A percentile compares a stretch with the other conserved stretches of the same genome.
These are phyloP conservation scores for Lipomyces orientalis DNA, from an alignment of 805 yeast genomes.

Conservation along the genomic window DNA sequence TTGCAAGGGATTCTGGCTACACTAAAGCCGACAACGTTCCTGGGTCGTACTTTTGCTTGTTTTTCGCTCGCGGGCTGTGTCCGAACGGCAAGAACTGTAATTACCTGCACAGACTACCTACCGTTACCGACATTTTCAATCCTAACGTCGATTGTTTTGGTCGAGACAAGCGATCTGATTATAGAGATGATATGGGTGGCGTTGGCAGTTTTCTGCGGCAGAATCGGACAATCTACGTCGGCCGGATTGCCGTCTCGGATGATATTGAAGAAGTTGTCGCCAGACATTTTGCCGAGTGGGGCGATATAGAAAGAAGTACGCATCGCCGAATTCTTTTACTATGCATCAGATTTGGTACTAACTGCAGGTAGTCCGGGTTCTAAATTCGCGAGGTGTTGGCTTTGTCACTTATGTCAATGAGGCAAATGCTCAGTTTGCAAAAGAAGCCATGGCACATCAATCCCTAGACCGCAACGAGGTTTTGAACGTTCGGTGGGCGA, in stretches of 20 bases:
- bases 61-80: constrained; percentile 90
- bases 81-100: constrained; percentile 71
- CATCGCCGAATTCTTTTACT: no score
- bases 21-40: constrained; percentile 67
- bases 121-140: constrained; percentile 58
- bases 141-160: constrained; percentile 89
- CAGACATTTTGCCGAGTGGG: constrained; percentile 72
- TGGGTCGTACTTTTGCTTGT: constrained; percentile 68
- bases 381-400: constrained; percentile 70
- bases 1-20: constrained; percentile 70
- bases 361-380: constrained; percentile 53
- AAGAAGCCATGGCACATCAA: constrained; percentile 92
- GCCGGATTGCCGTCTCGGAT: constrained; percentile 56
- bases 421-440: constrained; percentile 87
- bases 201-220: constrained; percentile 75
- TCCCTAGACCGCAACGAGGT: constrained; percentile 70
- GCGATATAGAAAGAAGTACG: constrained; percentile 63
- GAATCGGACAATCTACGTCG: constrained; percentile 81
- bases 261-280: constrained; percentile 51
- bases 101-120: constrained; percentile 79
- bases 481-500: constrained; percentile 83
- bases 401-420: constrained; percentile 76
- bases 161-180: constrained; percentile 78
- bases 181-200: constrained; percentile 93
- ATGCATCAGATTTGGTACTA: neutral